Evolutionary conservation across 164 flowering plant genomes (phyloP).

Genomic region (Piper longum): DNA sequence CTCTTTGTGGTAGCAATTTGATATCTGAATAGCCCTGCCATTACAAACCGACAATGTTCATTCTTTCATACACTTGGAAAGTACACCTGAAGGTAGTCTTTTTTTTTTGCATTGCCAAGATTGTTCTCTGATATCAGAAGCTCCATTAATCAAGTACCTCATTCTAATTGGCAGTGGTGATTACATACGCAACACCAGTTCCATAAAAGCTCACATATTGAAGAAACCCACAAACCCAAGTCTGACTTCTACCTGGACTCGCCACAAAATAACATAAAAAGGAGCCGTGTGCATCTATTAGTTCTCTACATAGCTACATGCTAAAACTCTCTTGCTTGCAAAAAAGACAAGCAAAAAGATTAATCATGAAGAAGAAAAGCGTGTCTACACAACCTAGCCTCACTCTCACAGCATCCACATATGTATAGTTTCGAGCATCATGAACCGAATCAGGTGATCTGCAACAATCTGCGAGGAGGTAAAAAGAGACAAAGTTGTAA

Average conservation of each 20-base stretch:
- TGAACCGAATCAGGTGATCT: constrained; percentile 39
- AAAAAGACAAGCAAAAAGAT: neutral
- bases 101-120: too few relatives aligned
- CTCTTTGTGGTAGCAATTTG: too few relatives aligned
- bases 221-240: constrained; percentile 35
- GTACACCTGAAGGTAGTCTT: too few relatives aligned
- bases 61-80: too few relatives aligned
- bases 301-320: too few relatives aligned
- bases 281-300: neutral
- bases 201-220: constrained; percentile 30
- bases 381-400: constrained; percentile 32
- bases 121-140: too few relatives aligned
- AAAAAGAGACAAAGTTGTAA: constrained; percentile 17
- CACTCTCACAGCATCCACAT: constrained; percentile 41
- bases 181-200: constrained; percentile 22
- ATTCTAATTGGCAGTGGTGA: constrained; percentile 23
- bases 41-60: too few relatives aligned
- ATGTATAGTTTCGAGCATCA: constrained; percentile 36
- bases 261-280: constrained; percentile 8
- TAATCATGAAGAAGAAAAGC: neutral
- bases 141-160: constrained; percentile 15
- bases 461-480: constrained; percentile 44
- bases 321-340: neutral
- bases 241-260: constrained; percentile 13
- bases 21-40: too few relatives aligned